Evolutionary conservation across 2,329 filamentous ascomycete genomes (phyloP), one percentile per base, ranked within the genome.

Genomic region (Fusarium sp.): DNA sequence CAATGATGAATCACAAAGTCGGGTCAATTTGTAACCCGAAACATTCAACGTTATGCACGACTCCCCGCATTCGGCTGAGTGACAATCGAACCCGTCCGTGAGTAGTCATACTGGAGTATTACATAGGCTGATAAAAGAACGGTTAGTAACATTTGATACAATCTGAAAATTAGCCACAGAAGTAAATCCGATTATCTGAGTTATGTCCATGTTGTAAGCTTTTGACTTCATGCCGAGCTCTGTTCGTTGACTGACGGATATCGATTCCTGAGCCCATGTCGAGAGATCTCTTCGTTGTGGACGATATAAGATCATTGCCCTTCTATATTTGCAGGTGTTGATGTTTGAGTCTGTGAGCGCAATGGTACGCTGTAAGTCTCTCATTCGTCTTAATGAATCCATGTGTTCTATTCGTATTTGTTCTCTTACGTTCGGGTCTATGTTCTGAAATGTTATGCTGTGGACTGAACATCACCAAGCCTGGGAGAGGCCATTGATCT

Each of bases 281-380:
- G 5, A 18, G 32, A 38, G 16, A 2, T 38, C 16, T 16, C 1
- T 6, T 38, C 10, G 10, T 38, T 38, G 16, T 11, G 9, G 16
- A 18, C 32, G 5, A 11, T 4, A 38, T 38, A 11, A 38, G 9
- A n/a, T 1, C 3, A 6, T 18, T 6, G 9, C 16, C 16, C 16
- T 6, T 16, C 5, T 34, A 18, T 6, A 34, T 18, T 10, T 18
- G 4, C 32, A 38, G 18, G 18, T 38, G 9, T n/a, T 38, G 34
- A 38, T 18, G 9, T 18, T 18, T 18, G 32, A 6, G 16, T 38
- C 32, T 38, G 3, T 18, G 9, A 5, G 18, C 3, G 16, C 9
- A 34, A 8, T 18, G 4, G 3, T 38, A 3, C 3, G 3, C 3
- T 15, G 13, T 32, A 8, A 32, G 7, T 7, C 3, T 1, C 13